Evolutionary conservation across 192 early-diverging fungal genomes (phyloP).

Genomic region (Podochytrium sp.): DNA sequence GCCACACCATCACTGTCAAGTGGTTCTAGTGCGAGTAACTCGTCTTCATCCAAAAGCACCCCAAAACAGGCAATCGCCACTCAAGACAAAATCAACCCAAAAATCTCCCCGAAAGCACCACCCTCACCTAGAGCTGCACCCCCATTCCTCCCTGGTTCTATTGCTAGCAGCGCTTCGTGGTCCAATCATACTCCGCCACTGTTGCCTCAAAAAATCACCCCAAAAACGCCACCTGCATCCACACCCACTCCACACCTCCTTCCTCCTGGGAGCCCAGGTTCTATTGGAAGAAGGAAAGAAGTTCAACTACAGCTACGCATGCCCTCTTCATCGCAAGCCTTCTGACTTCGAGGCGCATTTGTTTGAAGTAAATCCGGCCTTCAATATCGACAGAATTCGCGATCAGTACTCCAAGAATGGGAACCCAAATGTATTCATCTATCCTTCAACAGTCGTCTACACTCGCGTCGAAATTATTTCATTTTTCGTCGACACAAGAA

Average conservation of each 20-base stretch:
- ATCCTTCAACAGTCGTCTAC: conserved; percentile 9
- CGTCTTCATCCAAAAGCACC: too few relatives aligned
- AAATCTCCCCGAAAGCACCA: not conserved
- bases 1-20: too few relatives aligned
- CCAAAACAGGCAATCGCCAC: not conserved
- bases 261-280: not conserved
- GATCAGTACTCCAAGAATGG: not conserved
- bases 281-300: conserved; percentile 2
- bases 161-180: not conserved
- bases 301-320: conserved; percentile 8
- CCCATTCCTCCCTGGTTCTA: not conserved
- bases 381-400: not conserved
- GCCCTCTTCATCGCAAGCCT: not conserved
- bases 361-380: conserved; percentile 22
- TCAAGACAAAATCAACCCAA: not conserved
- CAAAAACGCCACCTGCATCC: too few relatives aligned
- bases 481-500: conserved; percentile 1
- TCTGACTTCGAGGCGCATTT: conserved; percentile 9
- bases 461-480: not conserved
- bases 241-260: too few relatives aligned
- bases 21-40: too few relatives aligned
- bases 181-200: too few relatives aligned
- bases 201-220: too few relatives aligned
- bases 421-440: not conserved
- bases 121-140: not conserved